Base-by-base conservation (phyloP, 208 protist genomes). In the Sergeia podlipaevii region DNA sequence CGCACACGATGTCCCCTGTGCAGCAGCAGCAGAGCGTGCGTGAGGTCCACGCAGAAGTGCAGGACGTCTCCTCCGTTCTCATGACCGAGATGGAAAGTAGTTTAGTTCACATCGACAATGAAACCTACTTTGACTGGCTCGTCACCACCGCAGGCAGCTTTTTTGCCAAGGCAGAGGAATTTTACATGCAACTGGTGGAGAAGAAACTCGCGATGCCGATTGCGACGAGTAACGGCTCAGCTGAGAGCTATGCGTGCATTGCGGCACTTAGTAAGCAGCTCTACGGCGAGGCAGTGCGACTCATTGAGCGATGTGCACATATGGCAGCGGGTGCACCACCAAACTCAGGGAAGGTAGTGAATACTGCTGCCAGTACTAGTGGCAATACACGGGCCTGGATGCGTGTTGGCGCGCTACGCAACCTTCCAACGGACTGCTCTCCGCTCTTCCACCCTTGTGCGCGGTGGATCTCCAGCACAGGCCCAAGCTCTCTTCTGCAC, bases 401-500 rank as follows among this genome's bases (percentile, higher is more conserved):
- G 33, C 60, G 72, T 17, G 32, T 67, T 4, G 64, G 57, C 4
- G 72, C 64, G 36, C 46, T 75, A 32, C 68, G 52, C 5, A 33
- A 64, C 7, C 46, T 77, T 8, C 70, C 53, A 26, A 15, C 28
- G 0, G 41, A 32, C 41, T 52, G 37, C 34, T 60, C 64, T 0
- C 57, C 77, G 6, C 33, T 74, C 47, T 38, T 72, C 15, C 30
- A 69, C 23, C 74, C 77, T 8, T 53, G 54, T n/a, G 36, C 74
- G 33, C 70, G 63, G 21, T 91, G 77, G 76, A 67, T 77, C 15
- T 71, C 61, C 10, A 34, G 56, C 10, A 46, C 65, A 13, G 71
- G 79, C 20, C 69, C 79, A 0, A 33, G 57, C 33, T 27, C 33
- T 36, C 68, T 91, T 17, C 59, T 82, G 2, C 37, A 50, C 20